phyloP scores from a whole-genome alignment of 108 stramenopile species.

The Asterionellopsis glacialis region DNA sequence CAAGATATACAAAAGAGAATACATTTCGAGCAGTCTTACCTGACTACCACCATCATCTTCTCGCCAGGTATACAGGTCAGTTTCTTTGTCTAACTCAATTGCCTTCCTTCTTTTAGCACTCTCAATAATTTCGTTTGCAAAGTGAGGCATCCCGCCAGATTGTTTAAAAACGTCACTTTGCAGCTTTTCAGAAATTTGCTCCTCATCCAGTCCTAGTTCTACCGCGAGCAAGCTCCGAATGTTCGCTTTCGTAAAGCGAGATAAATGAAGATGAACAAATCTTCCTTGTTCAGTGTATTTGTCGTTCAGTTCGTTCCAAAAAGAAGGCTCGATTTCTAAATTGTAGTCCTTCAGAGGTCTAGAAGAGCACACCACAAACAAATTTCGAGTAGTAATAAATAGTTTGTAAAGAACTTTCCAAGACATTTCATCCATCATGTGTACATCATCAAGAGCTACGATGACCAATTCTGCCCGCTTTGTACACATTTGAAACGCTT shows the following conservation, averaged over 20 bases:
- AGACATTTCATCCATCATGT: slow-evolving; percentile 61
- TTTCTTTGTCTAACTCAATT: too few species aligned
- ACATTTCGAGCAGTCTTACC: too few species aligned
- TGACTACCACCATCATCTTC: too few species aligned
- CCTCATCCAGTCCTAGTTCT: slow-evolving; percentile 24
- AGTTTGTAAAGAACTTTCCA: slow-evolving; percentile 61
- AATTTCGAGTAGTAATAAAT: slow-evolving; percentile 34
- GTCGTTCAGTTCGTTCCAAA: slow-evolving; percentile 43
- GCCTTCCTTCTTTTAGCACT: slow-evolving; percentile 4
- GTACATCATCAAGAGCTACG: slow-evolving; percentile 56
- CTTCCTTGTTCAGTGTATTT: slow-evolving; percentile 11
- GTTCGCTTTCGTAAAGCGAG: slow-evolving; percentile 35
- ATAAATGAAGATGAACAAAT: slow-evolving; percentile 39
- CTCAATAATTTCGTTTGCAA: slow-evolving; percentile 52
- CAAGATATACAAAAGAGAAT: neutral
- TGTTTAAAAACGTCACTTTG: neutral
- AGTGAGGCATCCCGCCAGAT: slow-evolving; percentile 19
- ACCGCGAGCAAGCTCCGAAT: slow-evolving; percentile 39
- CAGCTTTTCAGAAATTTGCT: slow-evolving; percentile 21
- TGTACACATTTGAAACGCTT: slow-evolving; percentile 50
- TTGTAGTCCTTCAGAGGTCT: slow-evolving; percentile 23
- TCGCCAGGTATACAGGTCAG: too few species aligned
- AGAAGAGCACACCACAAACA: slow-evolving; percentile 47
- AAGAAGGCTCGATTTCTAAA: slow-evolving; percentile 28
- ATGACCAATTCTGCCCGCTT: slow-evolving; percentile 33